A percentile compares a stretch with the other conserved stretches of the same genome.
These are phyloP conservation scores for Fonsecaea pedrosoi DNA, from an alignment of 2,329 filamentous ascomycete genomes.

Conservation along the genomic window DNA sequence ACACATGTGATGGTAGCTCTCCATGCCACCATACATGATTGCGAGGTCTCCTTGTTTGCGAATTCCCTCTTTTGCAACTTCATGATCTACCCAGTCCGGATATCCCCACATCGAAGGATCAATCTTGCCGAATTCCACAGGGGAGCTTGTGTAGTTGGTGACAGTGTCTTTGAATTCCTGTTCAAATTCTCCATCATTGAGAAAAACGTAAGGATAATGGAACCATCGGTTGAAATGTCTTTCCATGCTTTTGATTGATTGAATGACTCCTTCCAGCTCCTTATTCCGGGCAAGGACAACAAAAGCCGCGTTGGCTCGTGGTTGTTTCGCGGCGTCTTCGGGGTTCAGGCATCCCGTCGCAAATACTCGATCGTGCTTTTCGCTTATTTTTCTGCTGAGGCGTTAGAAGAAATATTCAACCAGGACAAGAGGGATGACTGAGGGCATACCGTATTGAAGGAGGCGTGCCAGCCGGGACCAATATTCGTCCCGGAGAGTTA, in stretches of 20 bases:
- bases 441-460: conserved; percentile 80
- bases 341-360: conserved; percentile 83
- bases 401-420: conserved; percentile 17
- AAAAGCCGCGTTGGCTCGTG: conserved; percentile 91
- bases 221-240: conserved; percentile 99
- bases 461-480: conserved; percentile 86
- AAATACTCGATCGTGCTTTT: conserved; percentile 97
- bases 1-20: conserved; percentile 99
- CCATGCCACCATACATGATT: conserved; percentile 99
- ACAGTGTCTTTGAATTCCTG: conserved; percentile 88
- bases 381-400: conserved; percentile 81
- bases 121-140: conserved; percentile 94
- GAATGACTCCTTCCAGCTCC: conserved; percentile 92
- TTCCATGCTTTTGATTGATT: conserved; percentile 97
- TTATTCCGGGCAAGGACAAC: conserved; percentile 96
- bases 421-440: conserved; percentile 26
- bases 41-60: conserved; percentile 94
- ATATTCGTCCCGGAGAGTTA: conserved; percentile 77
- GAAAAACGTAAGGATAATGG: conserved; percentile 96
- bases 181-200: conserved; percentile 98
- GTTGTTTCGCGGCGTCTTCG: conserved; percentile 73
- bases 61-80: conserved; percentile 94
- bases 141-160: conserved; percentile 83
- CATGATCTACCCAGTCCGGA: conserved; percentile 93
- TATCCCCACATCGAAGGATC: conserved; percentile 92